Conservation (phyloP, 2,329 filamentous ascomycete species). For the Fusarium nygamai region DNA sequence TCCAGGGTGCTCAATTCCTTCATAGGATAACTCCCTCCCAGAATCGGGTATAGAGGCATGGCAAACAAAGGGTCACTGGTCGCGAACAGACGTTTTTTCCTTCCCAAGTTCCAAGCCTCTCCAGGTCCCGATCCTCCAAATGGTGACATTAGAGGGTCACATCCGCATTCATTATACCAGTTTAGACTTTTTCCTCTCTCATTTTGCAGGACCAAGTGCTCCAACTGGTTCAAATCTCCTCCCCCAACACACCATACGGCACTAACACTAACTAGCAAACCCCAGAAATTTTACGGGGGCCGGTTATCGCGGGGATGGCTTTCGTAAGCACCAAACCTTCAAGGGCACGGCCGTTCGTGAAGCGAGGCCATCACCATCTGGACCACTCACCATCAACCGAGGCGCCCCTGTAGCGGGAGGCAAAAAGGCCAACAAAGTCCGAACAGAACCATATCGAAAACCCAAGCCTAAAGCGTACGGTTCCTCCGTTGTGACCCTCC, state of each 20-base stretch:
- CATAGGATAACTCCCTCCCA: constrained; percentile 34
- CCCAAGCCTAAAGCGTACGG: constrained; percentile 16
- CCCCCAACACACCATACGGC: neutral
- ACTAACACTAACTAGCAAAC: neutral
- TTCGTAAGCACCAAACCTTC: constrained; percentile 29
- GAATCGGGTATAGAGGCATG: constrained; percentile 11
- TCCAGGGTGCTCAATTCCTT: constrained; percentile 30
- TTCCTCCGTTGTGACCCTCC: constrained; percentile 10
- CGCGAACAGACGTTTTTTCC: constrained; percentile 1
- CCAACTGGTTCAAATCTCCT: neutral
- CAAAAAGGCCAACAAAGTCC: constrained; percentile 26
- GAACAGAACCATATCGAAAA: constrained; percentile 4
- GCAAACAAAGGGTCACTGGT: constrained; percentile 2
- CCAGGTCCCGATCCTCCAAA: constrained; percentile 1
- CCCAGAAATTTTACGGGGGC: constrained; percentile 8
- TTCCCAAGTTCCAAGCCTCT: neutral
- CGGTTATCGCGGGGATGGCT: constrained; percentile 24
- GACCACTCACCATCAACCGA: constrained; percentile 10
- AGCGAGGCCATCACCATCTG: neutral
- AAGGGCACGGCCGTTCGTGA: neutral
- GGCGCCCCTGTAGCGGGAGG: constrained; percentile 17
- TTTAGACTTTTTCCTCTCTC: constrained; percentile 17
- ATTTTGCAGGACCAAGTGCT: constrained; percentile 2
- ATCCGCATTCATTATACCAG: constrained; percentile 27
- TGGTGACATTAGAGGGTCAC: constrained; percentile 21